Percentiles rank a stretch among this genome's conserved stretches.
Evolutionary conservation across 2,329 filamentous ascomycete genomes (phyloP).

Genomic region (Fusarium heterosporum): DNA sequence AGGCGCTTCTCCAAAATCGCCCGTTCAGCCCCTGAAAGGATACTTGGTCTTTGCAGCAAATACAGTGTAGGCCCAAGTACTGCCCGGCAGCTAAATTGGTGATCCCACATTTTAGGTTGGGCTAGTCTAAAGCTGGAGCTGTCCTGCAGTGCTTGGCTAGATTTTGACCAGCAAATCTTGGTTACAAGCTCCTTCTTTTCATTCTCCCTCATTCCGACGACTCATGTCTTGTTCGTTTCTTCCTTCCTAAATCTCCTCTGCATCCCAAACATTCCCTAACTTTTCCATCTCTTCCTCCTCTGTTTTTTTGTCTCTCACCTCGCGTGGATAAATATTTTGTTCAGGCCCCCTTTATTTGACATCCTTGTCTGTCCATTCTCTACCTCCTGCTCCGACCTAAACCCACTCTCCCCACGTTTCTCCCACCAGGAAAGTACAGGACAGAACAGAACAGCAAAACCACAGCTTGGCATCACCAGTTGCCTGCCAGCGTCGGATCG

Average conservation of each 20-base stretch:
- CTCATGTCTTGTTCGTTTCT: constrained; percentile 20
- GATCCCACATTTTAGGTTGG: constrained; percentile 37
- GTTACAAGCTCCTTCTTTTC: constrained; percentile 15
- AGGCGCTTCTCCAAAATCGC: constrained; percentile 27
- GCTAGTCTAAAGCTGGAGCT: constrained; percentile 27
- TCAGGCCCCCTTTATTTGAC: constrained; percentile 34
- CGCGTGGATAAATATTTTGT: background rate
- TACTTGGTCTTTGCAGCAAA: constrained; percentile 5
- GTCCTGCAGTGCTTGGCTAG: constrained; percentile 6
- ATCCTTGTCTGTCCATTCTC: constrained; percentile 43
- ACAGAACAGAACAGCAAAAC: constrained; percentile 2
- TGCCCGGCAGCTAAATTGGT: constrained; percentile 42
- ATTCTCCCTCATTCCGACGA: constrained; percentile 34
- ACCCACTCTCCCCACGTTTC: constrained; percentile 33
- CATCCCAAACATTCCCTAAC: background rate
- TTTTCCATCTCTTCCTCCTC: background rate
- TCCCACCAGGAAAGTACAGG: constrained; percentile 11
- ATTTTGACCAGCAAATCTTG: constrained; percentile 13
- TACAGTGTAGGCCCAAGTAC: background rate
- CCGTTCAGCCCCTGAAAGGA: constrained; percentile 30
- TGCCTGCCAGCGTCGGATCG: constrained; percentile 10
- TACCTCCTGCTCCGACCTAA: constrained; percentile 6
- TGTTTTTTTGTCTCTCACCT: background rate
- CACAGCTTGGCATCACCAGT: constrained; percentile 29
- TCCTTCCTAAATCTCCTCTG: background rate